Base-by-base conservation (phyloP, 23 red algal genomes). In the Gracilaria caudata region DNA sequence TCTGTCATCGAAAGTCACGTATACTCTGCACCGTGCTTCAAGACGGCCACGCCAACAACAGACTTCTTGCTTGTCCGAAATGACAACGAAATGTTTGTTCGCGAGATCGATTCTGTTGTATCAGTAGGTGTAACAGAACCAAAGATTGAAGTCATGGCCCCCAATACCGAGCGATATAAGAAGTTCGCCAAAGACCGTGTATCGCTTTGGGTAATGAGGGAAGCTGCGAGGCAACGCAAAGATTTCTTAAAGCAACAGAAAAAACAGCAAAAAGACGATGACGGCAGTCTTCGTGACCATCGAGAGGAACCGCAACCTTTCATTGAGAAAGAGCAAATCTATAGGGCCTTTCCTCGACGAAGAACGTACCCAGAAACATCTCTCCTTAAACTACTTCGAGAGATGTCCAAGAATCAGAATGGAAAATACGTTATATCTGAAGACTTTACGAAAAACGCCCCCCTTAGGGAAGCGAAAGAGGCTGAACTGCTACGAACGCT, bases 81-180 rank as follows among this genome's bases (percentile, higher is more conserved):
- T 77, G 68, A 78, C 6, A 74, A 91, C 54, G 77, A 86, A 12
- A 79, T 90, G 82, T 98, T 61, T 84, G 90, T 98, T n/a, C 73
- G 95, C n/a, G 87, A 93, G 74, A 98, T 98, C 71, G 95, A 98
- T 70, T 83, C 83, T 44, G 77, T 94, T 3, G 55, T 98, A 21
- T 82, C 95, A 4, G 68, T 98, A 6, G 91, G 95, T 26, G 72
- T 84, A 12, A 92, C 86, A 25, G 95, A 98, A 64, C 95, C 95
- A 11, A 86, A 92, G 37, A 75, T 98, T 73, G 92, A 98, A 19
- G 90, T 93, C 9, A 98, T 98, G 95, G 90, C 95, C 28, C 95
- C 95, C 0, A 93, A 93, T 53, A 87, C 90, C 2, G 95, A 98
- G 53, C 85, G 95, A 9, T 93, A 64, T 63, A 93, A 94, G 60